phyloP scores from a whole-genome alignment of 441 rosid genomes.

The Adansonia grandidieri region DNA sequence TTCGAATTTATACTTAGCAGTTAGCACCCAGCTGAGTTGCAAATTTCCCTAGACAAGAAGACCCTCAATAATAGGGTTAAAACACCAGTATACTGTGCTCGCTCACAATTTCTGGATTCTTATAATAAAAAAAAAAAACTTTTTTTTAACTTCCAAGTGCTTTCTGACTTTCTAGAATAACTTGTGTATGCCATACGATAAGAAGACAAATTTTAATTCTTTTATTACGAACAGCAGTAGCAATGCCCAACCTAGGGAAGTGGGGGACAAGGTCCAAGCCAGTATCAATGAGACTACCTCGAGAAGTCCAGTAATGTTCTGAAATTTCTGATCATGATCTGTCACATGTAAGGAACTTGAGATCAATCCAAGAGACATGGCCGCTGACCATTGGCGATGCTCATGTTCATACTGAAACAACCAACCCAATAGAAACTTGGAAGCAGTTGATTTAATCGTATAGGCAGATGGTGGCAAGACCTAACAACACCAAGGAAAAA shows the following conservation, averaged over 20 bases:
- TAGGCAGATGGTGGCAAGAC: constrained; percentile 87
- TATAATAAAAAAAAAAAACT: not conserved
- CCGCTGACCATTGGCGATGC: constrained; percentile 95
- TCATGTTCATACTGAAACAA: constrained; percentile 85
- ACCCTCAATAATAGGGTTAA: not conserved
- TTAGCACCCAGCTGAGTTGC: not conserved
- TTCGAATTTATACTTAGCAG: not conserved
- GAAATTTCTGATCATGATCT: constrained; percentile 79
- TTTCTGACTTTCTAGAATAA: constrained; percentile 5
- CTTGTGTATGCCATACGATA: not conserved
- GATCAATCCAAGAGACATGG: constrained; percentile 86
- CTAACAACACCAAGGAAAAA: constrained; percentile 48
- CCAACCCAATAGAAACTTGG: constrained; percentile 82
- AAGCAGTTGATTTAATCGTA: constrained; percentile 70
- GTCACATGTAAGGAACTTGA: constrained; percentile 79
- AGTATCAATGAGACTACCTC: constrained; percentile 55
- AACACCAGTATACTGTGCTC: not conserved
- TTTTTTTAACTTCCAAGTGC: not conserved
- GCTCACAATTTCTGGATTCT: not conserved
- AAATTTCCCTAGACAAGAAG: constrained; percentile 8
- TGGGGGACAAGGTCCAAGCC: constrained; percentile 1
- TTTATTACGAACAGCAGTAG: not conserved
- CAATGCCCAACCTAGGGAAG: not conserved
- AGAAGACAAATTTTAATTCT: not conserved
- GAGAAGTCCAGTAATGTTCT: constrained; percentile 69